Evolutionary conservation across 2,329 filamentous ascomycete genomes (phyloP), one percentile per base, ranked within the genome.

Genomic region (Cyphellophora attinorum): DNA sequence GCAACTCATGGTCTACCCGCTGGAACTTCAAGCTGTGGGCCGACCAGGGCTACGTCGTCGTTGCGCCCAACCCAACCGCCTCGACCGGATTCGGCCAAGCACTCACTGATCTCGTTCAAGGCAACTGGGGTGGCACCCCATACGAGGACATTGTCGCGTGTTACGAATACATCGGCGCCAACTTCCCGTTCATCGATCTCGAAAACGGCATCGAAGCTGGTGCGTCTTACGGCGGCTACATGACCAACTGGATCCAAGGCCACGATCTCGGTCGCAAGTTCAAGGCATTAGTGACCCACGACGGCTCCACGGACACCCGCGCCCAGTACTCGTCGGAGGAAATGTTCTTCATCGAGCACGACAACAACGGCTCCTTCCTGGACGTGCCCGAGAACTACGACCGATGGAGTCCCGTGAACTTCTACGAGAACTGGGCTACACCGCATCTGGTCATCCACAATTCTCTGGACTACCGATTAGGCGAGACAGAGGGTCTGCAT

Each of bases 21-120:
- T 93, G 85, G 85, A 93, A 93, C 53, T 80, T 82, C 2, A 83
- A 82, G 40, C 71, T 89, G 6, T 93, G 85, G 52, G 85, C 85
- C 3, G 85, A 93, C 55, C 83, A 89, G 59, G 85, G 85, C 29
- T 93, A 91, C 52, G 72, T 93, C 3, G 83, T 81, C 14, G 76
- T 93, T 30, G 71, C 76, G 32, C 83, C 85, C 6, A 93, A 93
- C 54, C 83, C 83, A 6, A 91, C 84, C 0, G 85, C 85, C 12
- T 83, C 76, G 50, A 86, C 83, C 4, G 81, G 84, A 3, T 93
- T 86, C 50, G 85, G 85, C 4, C 81, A 89, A 60, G 70, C 72
- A 19, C 73, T 89, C 36, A 76, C 77, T 19, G 77, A 93, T 52
- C 80, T 76, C 0, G 93, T 95, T 51, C 67, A 74, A 33, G 69